phyloP scores from a whole-genome alignment of 2,329 filamentous ascomycete genomes.

The Daldinia eschscholtzii region DNA sequence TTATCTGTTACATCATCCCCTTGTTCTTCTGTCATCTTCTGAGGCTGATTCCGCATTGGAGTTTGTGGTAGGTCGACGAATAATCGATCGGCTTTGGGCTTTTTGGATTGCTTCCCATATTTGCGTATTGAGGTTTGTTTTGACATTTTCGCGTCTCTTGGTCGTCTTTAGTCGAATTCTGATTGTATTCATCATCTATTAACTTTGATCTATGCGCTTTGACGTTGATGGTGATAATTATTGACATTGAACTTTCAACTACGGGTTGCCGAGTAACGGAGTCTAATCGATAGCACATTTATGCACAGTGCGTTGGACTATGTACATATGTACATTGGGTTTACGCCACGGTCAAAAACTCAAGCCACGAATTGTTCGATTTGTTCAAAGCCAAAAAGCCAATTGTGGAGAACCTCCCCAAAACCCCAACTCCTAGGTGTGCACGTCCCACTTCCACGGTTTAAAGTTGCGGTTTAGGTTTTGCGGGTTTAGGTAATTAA shows the following conservation, averaged over 20 bases:
- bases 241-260: slow-evolving; percentile 41
- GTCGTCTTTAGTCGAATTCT: neutral
- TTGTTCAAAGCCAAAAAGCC: no score
- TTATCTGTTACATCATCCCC: slow-evolving; percentile 42
- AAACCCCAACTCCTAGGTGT: slow-evolving; percentile 15
- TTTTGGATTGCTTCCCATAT: slow-evolving; percentile 65
- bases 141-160: slow-evolving; percentile 57
- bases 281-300: neutral
- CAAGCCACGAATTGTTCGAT: neutral
- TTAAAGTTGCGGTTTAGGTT: neutral
- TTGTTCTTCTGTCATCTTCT: slow-evolving; percentile 17
- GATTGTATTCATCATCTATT: slow-evolving; percentile 12
- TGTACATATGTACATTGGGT: no score
- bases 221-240: slow-evolving; percentile 30
- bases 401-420: slow-evolving; percentile 11
- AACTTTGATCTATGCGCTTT: neutral
- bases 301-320: neutral
- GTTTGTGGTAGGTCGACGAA: slow-evolving; percentile 67
- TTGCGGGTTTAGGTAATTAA: slow-evolving; percentile 13
- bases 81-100: slow-evolving; percentile 61
- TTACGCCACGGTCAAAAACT: neutral
- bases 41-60: slow-evolving; percentile 55
- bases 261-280: slow-evolving; percentile 37
- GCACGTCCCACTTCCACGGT: slow-evolving; percentile 1
- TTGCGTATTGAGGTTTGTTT: slow-evolving; percentile 59